Conservation (phyloP, 2,329 filamentous ascomycete genomes). For the Curvularia verruculosa region DNA sequence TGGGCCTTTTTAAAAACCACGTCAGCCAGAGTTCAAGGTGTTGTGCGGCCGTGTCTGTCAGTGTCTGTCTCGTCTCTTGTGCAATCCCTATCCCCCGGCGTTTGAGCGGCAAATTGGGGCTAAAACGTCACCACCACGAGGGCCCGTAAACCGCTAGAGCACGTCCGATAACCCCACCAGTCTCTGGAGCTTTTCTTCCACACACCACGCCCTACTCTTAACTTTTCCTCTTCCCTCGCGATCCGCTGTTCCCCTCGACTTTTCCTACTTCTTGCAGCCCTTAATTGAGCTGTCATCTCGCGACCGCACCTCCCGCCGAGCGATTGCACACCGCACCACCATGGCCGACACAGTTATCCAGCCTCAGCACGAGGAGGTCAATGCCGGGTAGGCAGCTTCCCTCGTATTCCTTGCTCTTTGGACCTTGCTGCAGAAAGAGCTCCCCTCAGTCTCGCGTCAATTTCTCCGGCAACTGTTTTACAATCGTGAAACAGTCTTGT, state of each 20-base stretch:
- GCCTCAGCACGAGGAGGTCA: conserved; percentile 52
- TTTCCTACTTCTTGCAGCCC: conserved; percentile 16
- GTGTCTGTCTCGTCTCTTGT: conserved; percentile 20
- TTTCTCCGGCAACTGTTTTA: conserved; percentile 9
- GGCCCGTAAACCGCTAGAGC: conserved; percentile 32
- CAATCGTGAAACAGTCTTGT: neutral
- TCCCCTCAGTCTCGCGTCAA: conserved; percentile 4
- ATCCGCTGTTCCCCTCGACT: conserved; percentile 15
- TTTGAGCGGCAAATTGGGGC: conserved; percentile 28
- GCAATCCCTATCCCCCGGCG: conserved; percentile 21
- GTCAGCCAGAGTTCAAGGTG: conserved; percentile 23
- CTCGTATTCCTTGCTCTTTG: neutral
- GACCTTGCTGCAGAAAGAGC: neutral
- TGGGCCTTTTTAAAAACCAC: conserved; percentile 29
- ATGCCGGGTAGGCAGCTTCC: conserved; percentile 53
- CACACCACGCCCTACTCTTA: conserved; percentile 35
- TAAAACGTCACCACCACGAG: conserved; percentile 42
- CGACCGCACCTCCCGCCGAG: conserved; percentile 27
- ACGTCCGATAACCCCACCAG: conserved; percentile 42
- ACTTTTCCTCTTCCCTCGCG: conserved; percentile 30
- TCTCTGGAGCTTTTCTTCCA: conserved; percentile 41
- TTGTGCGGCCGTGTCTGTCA: conserved; percentile 11
- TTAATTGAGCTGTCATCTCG: conserved; percentile 33
- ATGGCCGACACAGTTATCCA: conserved; percentile 57
- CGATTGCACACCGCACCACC: conserved; percentile 23